Percentiles rank a stretch among this genome's conserved stretches.
These are phyloP conservation scores for Blastocladiella britannica DNA, from an alignment of 192 early-diverging fungal genomes.

Conservation along the genomic window DNA sequence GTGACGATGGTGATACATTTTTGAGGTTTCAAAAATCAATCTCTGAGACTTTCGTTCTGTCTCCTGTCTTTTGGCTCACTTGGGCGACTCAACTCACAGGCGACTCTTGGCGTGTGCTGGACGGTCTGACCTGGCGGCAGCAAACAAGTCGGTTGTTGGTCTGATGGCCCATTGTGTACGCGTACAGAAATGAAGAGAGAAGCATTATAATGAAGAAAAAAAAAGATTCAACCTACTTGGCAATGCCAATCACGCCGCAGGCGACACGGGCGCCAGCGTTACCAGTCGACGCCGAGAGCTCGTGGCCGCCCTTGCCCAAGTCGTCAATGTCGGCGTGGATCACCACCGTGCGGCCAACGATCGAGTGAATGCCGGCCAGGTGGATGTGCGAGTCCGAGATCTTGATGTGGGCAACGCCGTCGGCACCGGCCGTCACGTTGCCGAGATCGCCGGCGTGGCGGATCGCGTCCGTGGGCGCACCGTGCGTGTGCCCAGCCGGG, in stretches of 20 bases:
- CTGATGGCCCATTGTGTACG: too few species aligned
- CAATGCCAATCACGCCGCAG: conserved; percentile 76
- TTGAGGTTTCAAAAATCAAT: too few species aligned
- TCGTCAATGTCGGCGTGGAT: conserved; percentile 72
- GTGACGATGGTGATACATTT: too few species aligned
- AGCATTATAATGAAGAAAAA: too few species aligned
- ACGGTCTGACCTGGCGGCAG: too few species aligned
- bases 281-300: conserved; percentile 56
- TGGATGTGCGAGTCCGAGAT: conserved; percentile 40
- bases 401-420: conserved; percentile 32
- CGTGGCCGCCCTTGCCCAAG: conserved; percentile 52
- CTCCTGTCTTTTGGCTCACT: too few species aligned
- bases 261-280: conserved; percentile 69
- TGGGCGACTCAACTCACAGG: too few species aligned
- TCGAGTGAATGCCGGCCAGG: conserved; percentile 48
- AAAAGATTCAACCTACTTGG: conserved; percentile 19
- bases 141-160: too few species aligned
- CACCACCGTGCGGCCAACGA: conserved; percentile 68
- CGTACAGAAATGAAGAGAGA: too few species aligned
- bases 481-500: conserved; percentile 54
- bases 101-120: too few species aligned
- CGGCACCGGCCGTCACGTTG: conserved; percentile 38
- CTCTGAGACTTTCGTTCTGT: too few species aligned
- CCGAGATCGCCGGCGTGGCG: conserved; percentile 85
- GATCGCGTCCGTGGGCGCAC: conserved; percentile 37